Base-by-base conservation (phyloP, 176 grass and related monocot genomes). In the Avena atlantica region DNA sequence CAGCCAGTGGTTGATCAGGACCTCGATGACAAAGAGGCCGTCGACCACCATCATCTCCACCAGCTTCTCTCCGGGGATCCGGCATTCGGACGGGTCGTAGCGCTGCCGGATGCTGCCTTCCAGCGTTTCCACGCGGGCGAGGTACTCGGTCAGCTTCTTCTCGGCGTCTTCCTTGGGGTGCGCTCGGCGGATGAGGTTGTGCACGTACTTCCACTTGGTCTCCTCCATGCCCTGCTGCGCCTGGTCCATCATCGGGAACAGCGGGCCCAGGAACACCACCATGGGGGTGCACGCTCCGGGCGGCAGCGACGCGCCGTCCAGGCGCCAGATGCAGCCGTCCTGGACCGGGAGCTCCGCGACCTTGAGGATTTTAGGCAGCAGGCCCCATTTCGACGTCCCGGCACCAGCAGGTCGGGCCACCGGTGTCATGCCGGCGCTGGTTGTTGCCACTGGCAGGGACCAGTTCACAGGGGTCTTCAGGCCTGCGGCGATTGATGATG, bases 31-130 rank as follows among this genome's bases (percentile, higher is more conserved):
- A 45, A 74, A 74, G 44, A 47, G n/a, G 20, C 71, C 71, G 45
- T 74, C 71, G 44, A 74, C 42, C n/a, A 74, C 71, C 71, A 74
- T 50, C 71, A 14, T 47, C 71, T 74, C 71, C 44, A 74, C 71
- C 20, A 74, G 45, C 44, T 74, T 10, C 3, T 50, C 37, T 1
- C 10, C 2, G 8, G 10, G 1, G 20, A 25, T 7, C n/a, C 1
- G 9, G n/a, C 44, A 50, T 7, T 74, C 45, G 17, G 40, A 23
- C 44, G 9, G 40, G 71, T 44, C 11, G 45, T 74, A 74, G 37
- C 71, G 71, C 21, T 74, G 71, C 71, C 45, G 44, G 71, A 74
- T 74, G 2, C 3, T 12, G 20, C 10, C 15, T 21, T 74, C 44
- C 20, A 12, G 50, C 44, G 45, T 0, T 0, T 74, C 4, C 44